Conservation (phyloP, 2,329 filamentous ascomycete species). For the Ceratocystis lukuohia region DNA sequence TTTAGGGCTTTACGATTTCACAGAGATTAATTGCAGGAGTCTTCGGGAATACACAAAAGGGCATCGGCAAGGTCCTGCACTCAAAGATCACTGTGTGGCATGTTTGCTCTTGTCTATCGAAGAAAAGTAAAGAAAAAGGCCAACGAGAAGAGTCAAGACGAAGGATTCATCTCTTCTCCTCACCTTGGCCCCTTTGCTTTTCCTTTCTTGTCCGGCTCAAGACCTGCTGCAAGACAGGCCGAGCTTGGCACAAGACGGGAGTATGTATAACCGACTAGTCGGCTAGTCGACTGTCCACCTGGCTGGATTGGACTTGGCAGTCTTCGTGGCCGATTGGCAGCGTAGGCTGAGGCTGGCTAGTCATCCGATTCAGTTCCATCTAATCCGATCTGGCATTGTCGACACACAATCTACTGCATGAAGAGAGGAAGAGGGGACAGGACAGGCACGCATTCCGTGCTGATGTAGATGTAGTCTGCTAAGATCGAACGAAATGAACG, state of each 20-base stretch:
- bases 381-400: no score
- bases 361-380: no score
- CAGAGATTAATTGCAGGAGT: slow-evolving; percentile 20
- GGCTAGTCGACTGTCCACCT: no score
- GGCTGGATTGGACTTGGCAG: no score
- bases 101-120: slow-evolving; percentile 17
- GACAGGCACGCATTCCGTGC: no score
- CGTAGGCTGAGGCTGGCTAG: no score
- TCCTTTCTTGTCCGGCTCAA: slow-evolving; percentile 16
- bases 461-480: no score
- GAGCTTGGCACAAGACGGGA: slow-evolving; percentile 19
- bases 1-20: slow-evolving; percentile 12
- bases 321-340: no score
- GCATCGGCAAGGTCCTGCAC: slow-evolving; percentile 19
- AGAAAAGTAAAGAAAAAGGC: background rate
- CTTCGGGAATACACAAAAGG: slow-evolving; percentile 8
- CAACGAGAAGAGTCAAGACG: background rate
- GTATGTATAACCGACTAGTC: background rate
- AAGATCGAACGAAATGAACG: background rate
- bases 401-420: no score
- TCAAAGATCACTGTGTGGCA: slow-evolving; percentile 19
- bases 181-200: background rate
- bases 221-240: slow-evolving; percentile 11
- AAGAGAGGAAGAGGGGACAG: no score
- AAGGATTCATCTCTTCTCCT: background rate